Conservation (phyloP, 139 green algal species). For the Closterium sp. region DNA sequence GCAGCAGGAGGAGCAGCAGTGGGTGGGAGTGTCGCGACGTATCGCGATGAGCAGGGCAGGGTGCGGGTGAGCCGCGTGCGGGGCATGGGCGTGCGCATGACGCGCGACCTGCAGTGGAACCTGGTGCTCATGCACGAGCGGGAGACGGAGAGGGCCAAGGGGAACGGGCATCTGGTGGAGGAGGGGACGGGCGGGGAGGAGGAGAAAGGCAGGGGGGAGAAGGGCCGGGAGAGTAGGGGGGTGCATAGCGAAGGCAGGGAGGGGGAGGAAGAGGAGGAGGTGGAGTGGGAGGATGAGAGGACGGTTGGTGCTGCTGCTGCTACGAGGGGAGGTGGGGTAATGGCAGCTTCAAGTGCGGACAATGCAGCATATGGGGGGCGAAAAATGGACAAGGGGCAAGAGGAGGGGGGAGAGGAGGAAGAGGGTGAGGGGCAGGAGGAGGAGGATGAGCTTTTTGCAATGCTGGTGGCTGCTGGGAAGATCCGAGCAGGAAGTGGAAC, state of each 20-base stretch:
- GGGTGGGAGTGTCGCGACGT: slow-evolving; percentile 3
- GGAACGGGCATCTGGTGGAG: not conserved
- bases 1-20: not conserved
- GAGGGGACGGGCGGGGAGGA: not conserved
- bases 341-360: not conserved
- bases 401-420: not conserved
- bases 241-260: not conserved
- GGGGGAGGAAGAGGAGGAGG: not conserved
- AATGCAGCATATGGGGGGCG: not conserved
- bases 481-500: not conserved
- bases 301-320: not conserved
- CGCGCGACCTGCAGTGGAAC: slow-evolving; percentile 36
- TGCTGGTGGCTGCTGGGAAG: not conserved
- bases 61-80: slow-evolving; percentile 8
- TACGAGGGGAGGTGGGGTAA: not conserved
- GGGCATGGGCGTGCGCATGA: slow-evolving; percentile 27
- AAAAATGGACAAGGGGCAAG: not conserved
- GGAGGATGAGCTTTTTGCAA: not conserved
- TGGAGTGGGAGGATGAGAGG: slow-evolving; percentile 46
- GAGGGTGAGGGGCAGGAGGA: not conserved
- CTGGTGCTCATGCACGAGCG: slow-evolving; percentile 24
- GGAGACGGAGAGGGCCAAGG: slow-evolving; percentile 1
- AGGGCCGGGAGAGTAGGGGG: not conserved
- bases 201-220: not conserved
- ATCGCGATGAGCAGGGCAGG: slow-evolving; percentile 12